Evolutionary conservation across 306 rosid species (phyloP).

Genomic region (Chamaecrista fasciculata): DNA sequence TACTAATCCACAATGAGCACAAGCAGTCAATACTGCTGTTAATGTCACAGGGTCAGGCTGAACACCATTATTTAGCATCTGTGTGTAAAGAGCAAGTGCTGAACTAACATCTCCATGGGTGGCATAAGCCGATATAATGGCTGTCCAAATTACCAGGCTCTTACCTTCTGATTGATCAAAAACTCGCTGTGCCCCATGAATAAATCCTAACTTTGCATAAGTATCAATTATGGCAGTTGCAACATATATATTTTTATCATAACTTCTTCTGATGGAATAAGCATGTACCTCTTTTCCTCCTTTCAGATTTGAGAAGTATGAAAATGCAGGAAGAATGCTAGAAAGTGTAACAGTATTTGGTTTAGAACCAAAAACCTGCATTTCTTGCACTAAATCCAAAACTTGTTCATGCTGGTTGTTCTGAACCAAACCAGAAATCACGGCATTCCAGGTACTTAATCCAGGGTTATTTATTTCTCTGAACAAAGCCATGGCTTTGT

Average conservation of each 20-base stretch:
- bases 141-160: slow-evolving; percentile 71
- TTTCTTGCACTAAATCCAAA: slow-evolving; percentile 50
- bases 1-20: slow-evolving; percentile 74
- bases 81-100: slow-evolving; percentile 53
- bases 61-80: slow-evolving; percentile 62
- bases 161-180: slow-evolving; percentile 54
- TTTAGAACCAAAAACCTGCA: slow-evolving; percentile 56
- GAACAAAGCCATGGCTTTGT: slow-evolving; percentile 62
- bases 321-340: slow-evolving; percentile 65
- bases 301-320: slow-evolving; percentile 53
- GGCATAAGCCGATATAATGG: slow-evolving; percentile 81
- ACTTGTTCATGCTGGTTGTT: slow-evolving; percentile 48
- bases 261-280: slow-evolving; percentile 57
- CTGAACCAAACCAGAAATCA: slow-evolving; percentile 79
- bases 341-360: slow-evolving; percentile 72
- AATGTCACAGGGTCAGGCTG: slow-evolving; percentile 77
- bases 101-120: slow-evolving; percentile 62
- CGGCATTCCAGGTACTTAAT: slow-evolving; percentile 69
- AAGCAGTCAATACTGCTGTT: slow-evolving; percentile 64
- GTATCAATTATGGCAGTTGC: slow-evolving; percentile 70
- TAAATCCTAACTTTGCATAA: slow-evolving; percentile 72
- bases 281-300: slow-evolving; percentile 79
- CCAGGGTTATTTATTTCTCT: slow-evolving; percentile 42
- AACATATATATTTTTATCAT: slow-evolving; percentile 54
- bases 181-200: slow-evolving; percentile 49